Conservation (phyloP, 495 filamentous ascomycete genomes). For the Aspergillus cristatus region DNA sequence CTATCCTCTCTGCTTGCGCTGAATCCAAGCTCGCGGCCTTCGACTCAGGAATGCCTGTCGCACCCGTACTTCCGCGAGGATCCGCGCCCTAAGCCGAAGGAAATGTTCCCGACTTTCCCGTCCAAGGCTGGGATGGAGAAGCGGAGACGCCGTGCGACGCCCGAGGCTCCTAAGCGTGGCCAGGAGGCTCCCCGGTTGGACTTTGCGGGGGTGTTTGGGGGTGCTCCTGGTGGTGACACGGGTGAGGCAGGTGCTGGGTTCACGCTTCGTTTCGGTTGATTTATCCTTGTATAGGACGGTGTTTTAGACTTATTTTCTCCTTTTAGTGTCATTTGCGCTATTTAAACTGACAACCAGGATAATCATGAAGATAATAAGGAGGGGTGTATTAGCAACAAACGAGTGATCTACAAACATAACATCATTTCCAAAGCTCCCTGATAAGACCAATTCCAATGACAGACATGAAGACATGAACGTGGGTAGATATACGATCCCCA, state of each 20-base stretch:
- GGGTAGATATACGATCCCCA: no score
- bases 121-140: conserved; percentile 92
- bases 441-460: no score
- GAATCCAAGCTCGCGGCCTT: conserved; percentile 63
- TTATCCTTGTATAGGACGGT: neutral
- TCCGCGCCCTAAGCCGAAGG: conserved; percentile 74
- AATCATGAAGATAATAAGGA: no score
- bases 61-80: conserved; percentile 88
- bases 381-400: no score
- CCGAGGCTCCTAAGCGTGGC: conserved; percentile 78
- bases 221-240: conserved; percentile 60
- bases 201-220: conserved; percentile 68
- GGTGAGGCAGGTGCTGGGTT: conserved; percentile 80
- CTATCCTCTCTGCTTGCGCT: conserved; percentile 61
- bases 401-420: no score
- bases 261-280: conserved; percentile 50
- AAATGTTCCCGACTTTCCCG: conserved; percentile 88
- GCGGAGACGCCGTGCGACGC: conserved; percentile 60
- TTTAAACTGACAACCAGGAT: no score
- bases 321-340: no score
- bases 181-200: conserved; percentile 55
- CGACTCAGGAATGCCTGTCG: conserved; percentile 58
- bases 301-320: no score
- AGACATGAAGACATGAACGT: no score
- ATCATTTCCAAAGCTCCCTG: no score